Evolutionary conservation across 768 basidiomycete species (phyloP).

Genomic region (Pisolithus microcarpus): DNA sequence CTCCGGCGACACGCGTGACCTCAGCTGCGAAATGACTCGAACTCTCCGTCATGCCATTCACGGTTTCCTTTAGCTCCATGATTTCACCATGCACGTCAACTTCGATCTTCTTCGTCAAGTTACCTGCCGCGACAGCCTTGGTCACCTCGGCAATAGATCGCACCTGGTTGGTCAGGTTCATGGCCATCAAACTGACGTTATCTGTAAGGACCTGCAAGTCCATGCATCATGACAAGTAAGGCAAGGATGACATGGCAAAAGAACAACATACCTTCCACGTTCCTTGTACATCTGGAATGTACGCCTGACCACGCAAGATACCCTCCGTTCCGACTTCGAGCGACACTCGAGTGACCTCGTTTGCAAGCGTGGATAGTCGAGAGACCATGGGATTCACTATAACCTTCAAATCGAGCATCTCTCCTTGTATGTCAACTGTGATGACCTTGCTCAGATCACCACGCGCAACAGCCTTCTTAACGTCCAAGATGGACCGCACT

Average conservation of each 20-base stretch:
- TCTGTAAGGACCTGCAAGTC: constrained; percentile 48
- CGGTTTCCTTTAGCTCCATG: constrained; percentile 81
- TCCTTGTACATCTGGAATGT: constrained; percentile 83
- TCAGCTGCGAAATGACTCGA: constrained; percentile 82
- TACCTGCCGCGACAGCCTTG: constrained; percentile 89
- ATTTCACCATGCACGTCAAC: constrained; percentile 93
- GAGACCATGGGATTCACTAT: constrained; percentile 76
- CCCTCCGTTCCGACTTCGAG: constrained; percentile 91
- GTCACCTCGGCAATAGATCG: constrained; percentile 88
- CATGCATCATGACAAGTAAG: constrained; percentile 11
- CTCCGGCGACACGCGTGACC: constrained; percentile 80
- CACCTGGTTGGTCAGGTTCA: constrained; percentile 87
- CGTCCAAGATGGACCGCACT: constrained; percentile 87
- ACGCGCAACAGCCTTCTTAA: constrained; percentile 67
- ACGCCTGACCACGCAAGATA: constrained; percentile 89
- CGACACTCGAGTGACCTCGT: constrained; percentile 85
- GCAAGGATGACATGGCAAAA: constrained; percentile 1
- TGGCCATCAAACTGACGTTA: constrained; percentile 85
- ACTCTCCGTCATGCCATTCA: constrained; percentile 92
- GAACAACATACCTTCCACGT: constrained; percentile 72
- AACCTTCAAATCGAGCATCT: constrained; percentile 82
- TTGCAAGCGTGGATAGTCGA: constrained; percentile 65
- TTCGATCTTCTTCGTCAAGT: constrained; percentile 88
- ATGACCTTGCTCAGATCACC: constrained; percentile 82
- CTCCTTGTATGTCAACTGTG: constrained; percentile 88